A percentile compares a stretch with the other conserved stretches of the same genome.
Evolutionary conservation across 2,329 filamentous ascomycete species (phyloP).

Genomic region (Coniella vitis): DNA sequence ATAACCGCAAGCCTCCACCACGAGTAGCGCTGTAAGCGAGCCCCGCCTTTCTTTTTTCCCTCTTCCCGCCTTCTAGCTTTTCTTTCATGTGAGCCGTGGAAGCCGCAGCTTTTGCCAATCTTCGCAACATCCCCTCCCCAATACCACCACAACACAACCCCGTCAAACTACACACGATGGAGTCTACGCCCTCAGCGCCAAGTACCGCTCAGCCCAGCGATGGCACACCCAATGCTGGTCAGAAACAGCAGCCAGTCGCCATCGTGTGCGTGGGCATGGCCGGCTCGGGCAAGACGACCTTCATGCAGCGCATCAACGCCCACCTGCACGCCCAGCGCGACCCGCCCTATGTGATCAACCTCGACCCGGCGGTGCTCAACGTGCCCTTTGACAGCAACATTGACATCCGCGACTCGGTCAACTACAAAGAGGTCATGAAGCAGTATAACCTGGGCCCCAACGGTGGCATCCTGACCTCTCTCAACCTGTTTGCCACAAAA

Average conservation of each 20-base stretch:
- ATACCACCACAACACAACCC: background rate
- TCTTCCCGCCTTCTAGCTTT: background rate
- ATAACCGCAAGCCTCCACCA: too few relatives aligned
- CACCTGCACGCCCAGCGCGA: slow-evolving; percentile 75
- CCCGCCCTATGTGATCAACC: slow-evolving; percentile 91
- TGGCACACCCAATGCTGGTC: background rate
- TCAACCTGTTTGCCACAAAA: slow-evolving; percentile 97
- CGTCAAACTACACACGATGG: slow-evolving; percentile 16
- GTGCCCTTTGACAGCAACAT: slow-evolving; percentile 97
- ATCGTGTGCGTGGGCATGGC: slow-evolving; percentile 98
- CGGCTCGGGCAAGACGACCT: slow-evolving; percentile 97
- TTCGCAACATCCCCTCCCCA: background rate
- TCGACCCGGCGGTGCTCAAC: slow-evolving; percentile 88
- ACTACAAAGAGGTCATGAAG: slow-evolving; percentile 99
- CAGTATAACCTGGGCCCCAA: slow-evolving; percentile 97
- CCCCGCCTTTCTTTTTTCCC: background rate
- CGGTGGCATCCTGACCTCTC: slow-evolving; percentile 87
- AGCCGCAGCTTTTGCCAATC: too few relatives aligned
- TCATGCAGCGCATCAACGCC: slow-evolving; percentile 97
- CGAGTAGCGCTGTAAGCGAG: too few relatives aligned
- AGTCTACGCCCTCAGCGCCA: slow-evolving; percentile 14
- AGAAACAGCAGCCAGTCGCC: slow-evolving; percentile 51
- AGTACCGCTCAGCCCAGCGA: slow-evolving; percentile 8
- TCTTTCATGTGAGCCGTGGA: too few relatives aligned
- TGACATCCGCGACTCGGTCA: slow-evolving; percentile 96